Percentiles rank a stretch among this genome's conserved stretches.
These are phyloP conservation scores for Fusarium sterilihyphosum DNA, from an alignment of 2,329 filamentous ascomycete genomes.

Conservation along the genomic window DNA sequence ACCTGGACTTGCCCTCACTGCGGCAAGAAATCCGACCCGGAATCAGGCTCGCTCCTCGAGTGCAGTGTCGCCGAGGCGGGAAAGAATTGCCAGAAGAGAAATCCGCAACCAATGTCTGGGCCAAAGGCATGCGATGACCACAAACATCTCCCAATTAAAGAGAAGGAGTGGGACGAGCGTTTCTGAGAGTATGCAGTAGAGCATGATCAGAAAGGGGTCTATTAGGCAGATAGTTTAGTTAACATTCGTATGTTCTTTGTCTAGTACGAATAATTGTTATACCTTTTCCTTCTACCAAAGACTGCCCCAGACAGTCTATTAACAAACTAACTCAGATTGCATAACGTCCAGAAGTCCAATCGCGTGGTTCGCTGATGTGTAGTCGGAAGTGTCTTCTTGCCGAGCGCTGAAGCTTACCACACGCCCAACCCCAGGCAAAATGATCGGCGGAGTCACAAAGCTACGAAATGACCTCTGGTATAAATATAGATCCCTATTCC, in stretches of 20 bases:
- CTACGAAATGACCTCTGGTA: rapidly evolving
- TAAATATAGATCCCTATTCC: rapidly evolving
- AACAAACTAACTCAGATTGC: too few species aligned
- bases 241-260: neutral
- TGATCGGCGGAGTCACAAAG: rapidly evolving
- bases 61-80: neutral
- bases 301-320: neutral
- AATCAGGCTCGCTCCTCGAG: rapidly evolving
- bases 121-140: neutral
- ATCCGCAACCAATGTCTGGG: neutral
- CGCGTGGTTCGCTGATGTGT: neutral
- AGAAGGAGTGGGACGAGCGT: neutral
- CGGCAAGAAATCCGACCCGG: neutral
- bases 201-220: too few species aligned
- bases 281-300: too few species aligned
- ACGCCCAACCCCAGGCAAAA: too few species aligned
- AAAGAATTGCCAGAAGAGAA: neutral
- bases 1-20: neutral
- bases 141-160: neutral
- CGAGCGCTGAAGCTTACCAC: neutral
- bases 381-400: neutral
- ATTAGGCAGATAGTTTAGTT: neutral
- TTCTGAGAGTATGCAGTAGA: neutral
- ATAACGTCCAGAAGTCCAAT: neutral
- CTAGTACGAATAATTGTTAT: too few species aligned